Conservation (phyloP, 768 basidiomycete species). For the Lentinula detonsa region DNA sequence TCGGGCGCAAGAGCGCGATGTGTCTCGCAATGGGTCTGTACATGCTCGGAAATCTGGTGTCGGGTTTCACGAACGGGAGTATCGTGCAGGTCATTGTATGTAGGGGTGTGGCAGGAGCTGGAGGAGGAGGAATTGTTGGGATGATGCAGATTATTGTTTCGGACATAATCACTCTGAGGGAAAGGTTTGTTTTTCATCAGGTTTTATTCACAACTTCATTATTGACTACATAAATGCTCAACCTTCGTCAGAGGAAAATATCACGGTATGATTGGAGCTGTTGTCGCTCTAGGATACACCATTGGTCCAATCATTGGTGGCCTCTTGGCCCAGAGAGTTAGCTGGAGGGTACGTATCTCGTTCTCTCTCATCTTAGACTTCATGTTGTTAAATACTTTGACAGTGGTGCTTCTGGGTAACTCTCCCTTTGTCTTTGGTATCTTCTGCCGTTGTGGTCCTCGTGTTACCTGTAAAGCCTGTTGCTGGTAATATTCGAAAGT, state of each 20-base stretch:
- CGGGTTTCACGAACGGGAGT: slow-evolving; percentile 51
- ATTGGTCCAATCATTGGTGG: slow-evolving; percentile 69
- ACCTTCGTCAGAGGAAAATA: slow-evolving; percentile 54
- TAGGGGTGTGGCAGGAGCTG: slow-evolving; percentile 62
- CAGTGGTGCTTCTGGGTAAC: slow-evolving; percentile 77
- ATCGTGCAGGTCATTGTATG: slow-evolving; percentile 66
- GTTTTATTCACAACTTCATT: background rate
- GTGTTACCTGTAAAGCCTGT: slow-evolving; percentile 65
- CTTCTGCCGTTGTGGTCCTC: slow-evolving; percentile 53
- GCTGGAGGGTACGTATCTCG: slow-evolving; percentile 46
- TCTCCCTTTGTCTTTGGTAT: slow-evolving; percentile 49
- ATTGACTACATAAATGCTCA: background rate
- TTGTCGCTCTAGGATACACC: slow-evolving; percentile 53
- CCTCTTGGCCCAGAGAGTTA: slow-evolving; percentile 50
- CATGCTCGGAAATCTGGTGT: slow-evolving; percentile 57
- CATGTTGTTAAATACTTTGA: background rate
- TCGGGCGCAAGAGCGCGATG: slow-evolving; percentile 58
- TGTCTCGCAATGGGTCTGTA: slow-evolving; percentile 50
- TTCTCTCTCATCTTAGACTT: background rate
- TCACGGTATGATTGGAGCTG: slow-evolving; percentile 63
- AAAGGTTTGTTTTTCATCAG: slow-evolving; percentile 34
- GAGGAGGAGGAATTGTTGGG: slow-evolving; percentile 67
- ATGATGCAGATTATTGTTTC: slow-evolving; percentile 68
- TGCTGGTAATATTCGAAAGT: slow-evolving; percentile 53
- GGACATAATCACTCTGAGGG: slow-evolving; percentile 68